Evolutionary conservation across 31 red algal genomes (phyloP).

Genomic region (Endocladia muricata): DNA sequence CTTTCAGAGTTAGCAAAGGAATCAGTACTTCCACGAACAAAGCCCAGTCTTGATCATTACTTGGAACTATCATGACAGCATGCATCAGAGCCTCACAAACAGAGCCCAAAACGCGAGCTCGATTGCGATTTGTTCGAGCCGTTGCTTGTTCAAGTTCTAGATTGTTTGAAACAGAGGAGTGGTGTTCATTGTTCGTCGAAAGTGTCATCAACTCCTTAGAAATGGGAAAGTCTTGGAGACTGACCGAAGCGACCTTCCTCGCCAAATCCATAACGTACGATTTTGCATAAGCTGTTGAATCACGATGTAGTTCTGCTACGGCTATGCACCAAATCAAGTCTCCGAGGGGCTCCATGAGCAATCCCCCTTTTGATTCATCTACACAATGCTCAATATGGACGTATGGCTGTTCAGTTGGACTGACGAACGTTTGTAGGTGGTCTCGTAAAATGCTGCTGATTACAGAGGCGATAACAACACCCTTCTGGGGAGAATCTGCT

Average conservation of each 20-base stretch:
- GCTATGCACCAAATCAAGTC: slow-evolving; percentile 65
- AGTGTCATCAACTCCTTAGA: slow-evolving; percentile 32
- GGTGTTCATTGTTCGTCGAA: slow-evolving; percentile 2
- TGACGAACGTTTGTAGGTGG: slow-evolving; percentile 49
- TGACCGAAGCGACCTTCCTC: slow-evolving; percentile 39
- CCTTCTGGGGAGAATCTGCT: background rate
- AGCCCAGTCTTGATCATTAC: slow-evolving; percentile 27
- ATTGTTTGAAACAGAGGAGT: background rate
- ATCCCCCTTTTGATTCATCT: background rate
- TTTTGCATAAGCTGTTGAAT: slow-evolving; percentile 13
- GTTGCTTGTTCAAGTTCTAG: slow-evolving; percentile 14
- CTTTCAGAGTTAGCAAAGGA: slow-evolving; percentile 35
- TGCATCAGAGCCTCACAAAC: slow-evolving; percentile 57
- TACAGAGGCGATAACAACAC: slow-evolving; percentile 22
- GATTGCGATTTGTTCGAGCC: slow-evolving; percentile 19
- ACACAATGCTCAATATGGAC: slow-evolving; percentile 50
- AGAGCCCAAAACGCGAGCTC: slow-evolving; percentile 37
- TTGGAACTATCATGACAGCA: slow-evolving; percentile 38
- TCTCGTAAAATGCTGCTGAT: slow-evolving; percentile 26
- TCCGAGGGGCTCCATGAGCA: slow-evolving; percentile 40
- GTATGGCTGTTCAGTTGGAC: slow-evolving; percentile 37
- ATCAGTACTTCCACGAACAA: slow-evolving; percentile 15
- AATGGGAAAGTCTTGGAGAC: slow-evolving; percentile 54
- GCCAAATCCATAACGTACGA: slow-evolving; percentile 58
- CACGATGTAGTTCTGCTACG: slow-evolving; percentile 15